phyloP scores from a whole-genome alignment of 2,329 filamentous ascomycete genomes.

The Elsinoe australis region DNA sequence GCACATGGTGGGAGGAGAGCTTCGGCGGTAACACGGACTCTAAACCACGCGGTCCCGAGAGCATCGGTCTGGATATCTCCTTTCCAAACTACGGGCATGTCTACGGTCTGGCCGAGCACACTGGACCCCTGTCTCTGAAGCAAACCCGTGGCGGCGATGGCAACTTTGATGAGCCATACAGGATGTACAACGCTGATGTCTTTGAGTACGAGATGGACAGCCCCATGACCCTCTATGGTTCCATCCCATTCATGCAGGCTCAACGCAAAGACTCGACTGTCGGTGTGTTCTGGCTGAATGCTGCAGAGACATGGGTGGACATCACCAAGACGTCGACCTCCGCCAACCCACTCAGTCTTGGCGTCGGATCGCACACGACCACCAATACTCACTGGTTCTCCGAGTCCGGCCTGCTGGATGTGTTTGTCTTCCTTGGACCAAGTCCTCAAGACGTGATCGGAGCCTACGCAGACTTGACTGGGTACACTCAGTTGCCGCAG shows the following conservation, averaged over 20 bases:
- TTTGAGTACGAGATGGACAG: slow-evolving; percentile 97
- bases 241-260: slow-evolving; percentile 96
- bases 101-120: slow-evolving; percentile 88
- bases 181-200: slow-evolving; percentile 92
- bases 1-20: slow-evolving; percentile 95
- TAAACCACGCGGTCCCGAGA: slow-evolving; percentile 92
- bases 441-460: slow-evolving; percentile 74
- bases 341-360: slow-evolving; percentile 70
- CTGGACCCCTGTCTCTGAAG: slow-evolving; percentile 78
- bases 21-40: slow-evolving; percentile 94
- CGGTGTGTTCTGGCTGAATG: slow-evolving; percentile 95
- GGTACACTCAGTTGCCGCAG: slow-evolving; percentile 82
- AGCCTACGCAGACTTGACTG: slow-evolving; percentile 81
- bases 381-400: slow-evolving; percentile 97
- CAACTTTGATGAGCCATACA: slow-evolving; percentile 81
- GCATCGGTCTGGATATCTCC: slow-evolving; percentile 80
- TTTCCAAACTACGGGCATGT: slow-evolving; percentile 90
- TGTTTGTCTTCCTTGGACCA: slow-evolving; percentile 91
- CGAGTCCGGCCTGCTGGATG: slow-evolving; percentile 78
- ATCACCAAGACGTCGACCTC: slow-evolving; percentile 71
- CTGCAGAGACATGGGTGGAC: slow-evolving; percentile 95
- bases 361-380: slow-evolving; percentile 58
- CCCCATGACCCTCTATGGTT: slow-evolving; percentile 96
- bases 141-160: slow-evolving; percentile 83
- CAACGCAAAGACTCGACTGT: slow-evolving; percentile 90